A percentile compares a stretch with the other conserved stretches of the same genome.
Conservation (phyloP, 805 yeast species). For the Suhomyces emberorum region DNA sequence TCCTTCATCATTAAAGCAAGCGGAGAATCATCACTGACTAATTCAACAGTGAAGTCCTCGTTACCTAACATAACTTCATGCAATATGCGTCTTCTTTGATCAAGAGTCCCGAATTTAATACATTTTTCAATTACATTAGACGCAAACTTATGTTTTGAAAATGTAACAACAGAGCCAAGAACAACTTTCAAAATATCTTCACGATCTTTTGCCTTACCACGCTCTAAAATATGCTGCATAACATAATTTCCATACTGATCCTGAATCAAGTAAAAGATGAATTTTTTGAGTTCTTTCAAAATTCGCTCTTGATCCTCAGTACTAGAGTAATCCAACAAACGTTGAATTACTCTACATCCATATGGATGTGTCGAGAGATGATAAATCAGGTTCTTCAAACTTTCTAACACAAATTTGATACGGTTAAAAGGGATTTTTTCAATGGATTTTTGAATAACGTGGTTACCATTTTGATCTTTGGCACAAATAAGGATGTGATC, state of each 20-base stretch:
- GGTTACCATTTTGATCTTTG: constrained; percentile 97
- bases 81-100: constrained; percentile 61
- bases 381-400: constrained; percentile 68
- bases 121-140: constrained; percentile 96
- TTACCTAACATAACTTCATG: constrained; percentile 59
- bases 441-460: constrained; percentile 92
- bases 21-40: constrained; percentile 62
- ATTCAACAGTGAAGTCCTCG: constrained; percentile 44
- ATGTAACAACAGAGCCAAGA: constrained; percentile 65
- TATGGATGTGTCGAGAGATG: constrained; percentile 92
- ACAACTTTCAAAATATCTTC: constrained; percentile 65
- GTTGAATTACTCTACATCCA: constrained; percentile 95
- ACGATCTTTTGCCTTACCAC: constrained; percentile 64
- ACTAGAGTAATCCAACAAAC: constrained; percentile 78
- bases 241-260: constrained; percentile 98
- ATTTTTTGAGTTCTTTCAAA: constrained; percentile 67
- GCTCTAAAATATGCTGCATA: constrained; percentile 89
- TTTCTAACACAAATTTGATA: constrained; percentile 68
- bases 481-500: constrained; percentile 55
- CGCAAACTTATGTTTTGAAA: constrained; percentile 96
- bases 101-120: constrained; percentile 64
- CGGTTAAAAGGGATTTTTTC: constrained; percentile 75
- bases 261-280: constrained; percentile 73
- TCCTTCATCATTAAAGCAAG: constrained; percentile 94
- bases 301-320: constrained; percentile 63